Percentiles rank a stretch among this genome's conserved stretches.
phyloP scores from a whole-genome alignment of 192 early-diverging fungal genomes.

The Geosiphon pyriformis region DNA sequence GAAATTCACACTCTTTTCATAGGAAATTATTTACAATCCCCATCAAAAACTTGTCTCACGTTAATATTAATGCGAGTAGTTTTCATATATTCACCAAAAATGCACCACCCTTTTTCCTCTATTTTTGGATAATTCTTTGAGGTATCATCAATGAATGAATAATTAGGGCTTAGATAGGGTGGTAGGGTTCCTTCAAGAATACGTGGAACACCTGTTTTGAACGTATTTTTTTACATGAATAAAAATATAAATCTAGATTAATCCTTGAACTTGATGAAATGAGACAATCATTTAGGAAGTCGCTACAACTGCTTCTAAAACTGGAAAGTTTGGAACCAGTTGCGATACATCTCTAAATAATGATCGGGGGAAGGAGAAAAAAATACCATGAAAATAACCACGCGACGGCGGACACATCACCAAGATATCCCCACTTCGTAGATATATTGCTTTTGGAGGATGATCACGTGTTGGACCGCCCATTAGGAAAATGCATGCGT shows the following conservation, averaged over 20 bases:
- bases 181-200: slow-evolving; percentile 73
- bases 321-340: too few relatives aligned
- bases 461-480: slow-evolving; percentile 70
- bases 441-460: slow-evolving; percentile 61
- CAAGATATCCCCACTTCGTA: slow-evolving; percentile 82
- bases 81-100: slow-evolving; percentile 64
- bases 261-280: background rate
- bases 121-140: too few relatives aligned
- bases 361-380: too few relatives aligned
- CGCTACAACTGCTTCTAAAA: too few relatives aligned
- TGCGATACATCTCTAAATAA: too few relatives aligned
- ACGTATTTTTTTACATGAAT: slow-evolving; percentile 1
- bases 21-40: too few relatives aligned
- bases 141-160: too few relatives aligned
- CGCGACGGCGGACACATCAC: slow-evolving; percentile 82
- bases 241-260: background rate
- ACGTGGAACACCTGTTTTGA: slow-evolving; percentile 60
- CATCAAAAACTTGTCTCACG: slow-evolving; percentile 81
- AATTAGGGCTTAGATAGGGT: slow-evolving; percentile 42
- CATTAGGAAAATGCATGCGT: slow-evolving; percentile 75
- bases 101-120: slow-evolving; percentile 54
- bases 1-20: too few relatives aligned
- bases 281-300: background rate
- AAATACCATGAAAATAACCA: slow-evolving; percentile 80
- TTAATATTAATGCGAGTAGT: slow-evolving; percentile 85